phyloP scores from a whole-genome alignment of 768 basidiomycete genomes.

The Solioccasus polychromus region DNA sequence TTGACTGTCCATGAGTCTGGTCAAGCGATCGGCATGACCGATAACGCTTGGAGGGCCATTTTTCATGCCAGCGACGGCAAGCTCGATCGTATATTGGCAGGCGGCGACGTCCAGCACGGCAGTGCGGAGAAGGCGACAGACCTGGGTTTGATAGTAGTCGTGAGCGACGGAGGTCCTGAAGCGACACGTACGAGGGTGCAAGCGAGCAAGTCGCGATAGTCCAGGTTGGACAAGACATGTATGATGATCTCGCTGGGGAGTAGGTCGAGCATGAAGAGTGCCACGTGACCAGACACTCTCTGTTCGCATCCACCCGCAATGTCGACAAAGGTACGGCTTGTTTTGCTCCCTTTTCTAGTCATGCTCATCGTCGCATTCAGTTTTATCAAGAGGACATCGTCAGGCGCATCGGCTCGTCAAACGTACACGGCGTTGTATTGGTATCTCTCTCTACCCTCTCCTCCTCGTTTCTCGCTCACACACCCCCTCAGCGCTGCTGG shows the following conservation, averaged over 20 bases:
- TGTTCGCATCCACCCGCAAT: conserved; percentile 22
- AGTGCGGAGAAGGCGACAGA: conserved; percentile 31
- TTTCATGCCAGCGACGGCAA: conserved; percentile 42
- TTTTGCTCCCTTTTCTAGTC: not conserved
- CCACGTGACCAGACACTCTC: conserved; percentile 20
- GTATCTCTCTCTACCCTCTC: conserved; percentile 35
- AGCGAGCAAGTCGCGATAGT: conserved; percentile 22
- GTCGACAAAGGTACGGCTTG: conserved; percentile 34
- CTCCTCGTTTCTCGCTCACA: conserved; percentile 6
- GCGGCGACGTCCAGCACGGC: conserved; percentile 28
- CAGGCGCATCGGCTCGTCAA: conserved; percentile 39
- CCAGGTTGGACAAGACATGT: conserved; percentile 19
- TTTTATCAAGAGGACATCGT: conserved; percentile 72
- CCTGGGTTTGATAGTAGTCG: conserved; percentile 20
- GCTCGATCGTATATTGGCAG: conserved; percentile 44
- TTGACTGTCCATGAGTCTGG: conserved; percentile 38
- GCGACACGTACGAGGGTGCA: conserved; percentile 27
- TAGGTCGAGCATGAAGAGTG: conserved; percentile 6
- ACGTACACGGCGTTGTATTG: conserved; percentile 59
- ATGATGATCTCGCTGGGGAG: conserved; percentile 27
- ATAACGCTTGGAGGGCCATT: conserved; percentile 34
- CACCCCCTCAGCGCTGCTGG: conserved; percentile 72
- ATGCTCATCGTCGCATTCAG: conserved; percentile 29
- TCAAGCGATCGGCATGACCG: conserved; percentile 34
- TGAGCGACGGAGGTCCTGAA: not conserved